Base-by-base conservation (phyloP, 2,329 filamentous ascomycete species). In the Paecilomyces formosus region DNA sequence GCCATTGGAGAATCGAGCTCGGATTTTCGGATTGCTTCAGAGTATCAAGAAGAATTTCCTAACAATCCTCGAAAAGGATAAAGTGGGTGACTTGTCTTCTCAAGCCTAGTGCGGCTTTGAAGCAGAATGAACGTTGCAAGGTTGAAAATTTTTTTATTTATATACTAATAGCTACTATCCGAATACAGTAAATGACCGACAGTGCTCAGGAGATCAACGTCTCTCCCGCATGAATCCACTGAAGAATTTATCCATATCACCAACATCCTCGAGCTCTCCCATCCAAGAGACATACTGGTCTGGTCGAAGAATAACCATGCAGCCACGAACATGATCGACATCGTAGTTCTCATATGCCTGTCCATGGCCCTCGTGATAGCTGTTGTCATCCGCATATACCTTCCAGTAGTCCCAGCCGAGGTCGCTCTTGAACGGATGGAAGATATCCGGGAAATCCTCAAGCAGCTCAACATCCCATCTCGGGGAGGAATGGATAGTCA, bases 251-350 rank as follows among this genome's bases (percentile, higher is more conserved):
- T 52, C 50, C 22, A 26, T 3, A 52, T 52, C 50, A 26, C 13
- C 50, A 1, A 52, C 26, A 8, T 52, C 50, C 11, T 52, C 50
- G 11, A 52, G 22, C 50, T 52, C 50, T 28, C 50, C 50, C 3
- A 52, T 52, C 50, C 50, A 52, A 8, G 62, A 59, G 31, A 89
- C 81, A 70, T 90, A 86, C 67, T 88, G 85, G 74, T 90, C 88
- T 2, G 88, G 88, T 54, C 88, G 72, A 1, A 86, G 74, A 1
- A 86, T 74, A 0, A 88, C 80, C 3, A 85, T 72, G 61, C 82
- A 85, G 0, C 87, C 87, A 21, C 72, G 70, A 56, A 80, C 74
- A 18, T 63, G 68, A 62, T 85, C 78, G 1, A 90, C 76, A 0
- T 85, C 87, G 58, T 85, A 87, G 3, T 78, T 78, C 58, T 80